Evolutionary conservation across 768 basidiomycete genomes (phyloP).

Genomic region (Boletus vinaceobasis): DNA sequence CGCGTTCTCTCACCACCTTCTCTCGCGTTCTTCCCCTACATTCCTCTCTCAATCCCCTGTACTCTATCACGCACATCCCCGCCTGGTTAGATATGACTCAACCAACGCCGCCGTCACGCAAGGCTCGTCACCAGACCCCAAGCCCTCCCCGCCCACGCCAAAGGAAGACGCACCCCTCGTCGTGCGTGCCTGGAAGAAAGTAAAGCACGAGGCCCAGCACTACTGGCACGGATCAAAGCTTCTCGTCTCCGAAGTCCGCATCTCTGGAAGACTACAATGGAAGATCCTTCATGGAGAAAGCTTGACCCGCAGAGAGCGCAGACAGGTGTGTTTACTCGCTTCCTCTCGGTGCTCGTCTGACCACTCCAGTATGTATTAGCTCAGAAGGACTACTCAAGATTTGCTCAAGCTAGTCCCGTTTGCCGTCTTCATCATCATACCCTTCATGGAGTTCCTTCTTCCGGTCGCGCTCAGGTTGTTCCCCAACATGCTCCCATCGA

Average conservation of each 20-base stretch:
- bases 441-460: conserved; percentile 96
- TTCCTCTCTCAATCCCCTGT: conserved; percentile 23
- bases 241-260: conserved; percentile 89
- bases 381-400: conserved; percentile 92
- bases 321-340: conserved; percentile 60
- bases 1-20: conserved; percentile 6
- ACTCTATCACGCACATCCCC: conserved; percentile 13
- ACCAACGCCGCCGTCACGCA: conserved; percentile 7
- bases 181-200: conserved; percentile 80
- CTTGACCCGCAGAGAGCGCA: conserved; percentile 87
- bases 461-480: conserved; percentile 96
- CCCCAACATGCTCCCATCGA: conserved; percentile 98
- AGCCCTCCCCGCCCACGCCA: conserved; percentile 47
- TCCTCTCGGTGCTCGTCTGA: conserved; percentile 1
- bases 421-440: conserved; percentile 89
- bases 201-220: conserved; percentile 94
- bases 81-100: conserved; percentile 13
- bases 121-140: conserved; percentile 37
- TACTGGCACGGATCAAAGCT: conserved; percentile 98
- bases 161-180: conserved; percentile 46
- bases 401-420: conserved; percentile 92
- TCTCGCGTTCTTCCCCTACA: conserved; percentile 14
- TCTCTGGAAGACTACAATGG: conserved; percentile 83
- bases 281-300: conserved; percentile 89
- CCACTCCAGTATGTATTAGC: conserved; percentile 39